Percentiles rank a stretch among this genome's conserved stretches.
These are phyloP conservation scores for Crithidia bombi DNA, from an alignment of 208 protist species.

Conservation along the genomic window DNA sequence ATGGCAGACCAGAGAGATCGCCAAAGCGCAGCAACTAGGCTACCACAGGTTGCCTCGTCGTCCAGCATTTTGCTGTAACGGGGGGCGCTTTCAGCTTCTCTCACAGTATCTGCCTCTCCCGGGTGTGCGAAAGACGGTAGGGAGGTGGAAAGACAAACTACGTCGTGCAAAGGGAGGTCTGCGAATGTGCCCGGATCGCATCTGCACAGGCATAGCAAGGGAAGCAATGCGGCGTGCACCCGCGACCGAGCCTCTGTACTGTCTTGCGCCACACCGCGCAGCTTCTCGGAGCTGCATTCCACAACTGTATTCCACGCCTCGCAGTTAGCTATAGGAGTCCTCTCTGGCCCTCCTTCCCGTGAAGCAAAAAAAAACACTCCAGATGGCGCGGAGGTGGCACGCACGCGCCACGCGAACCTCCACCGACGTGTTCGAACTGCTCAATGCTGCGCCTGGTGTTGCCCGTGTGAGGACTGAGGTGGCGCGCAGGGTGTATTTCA, in stretches of 20 bases:
- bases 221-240: constrained; percentile 46
- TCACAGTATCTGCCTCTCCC: not conserved
- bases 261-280: not conserved
- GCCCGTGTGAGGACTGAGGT: constrained; percentile 6
- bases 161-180: no score
- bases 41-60: not conserved
- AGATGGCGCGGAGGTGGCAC: constrained; percentile 25
- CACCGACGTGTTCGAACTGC: no score
- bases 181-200: constrained; percentile 30
- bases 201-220: constrained; percentile 62
- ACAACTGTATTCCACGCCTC: not conserved
- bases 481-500: constrained; percentile 27
- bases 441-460: not conserved
- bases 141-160: not conserved
- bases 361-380: constrained; percentile 26
- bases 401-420: not conserved
- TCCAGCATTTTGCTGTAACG: not conserved
- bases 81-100: not conserved
- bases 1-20: constrained; percentile 28
- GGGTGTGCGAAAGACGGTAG: not conserved
- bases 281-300: no score
- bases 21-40: constrained; percentile 16
- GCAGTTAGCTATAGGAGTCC: not conserved
- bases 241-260: not conserved
- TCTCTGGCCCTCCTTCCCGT: no score